Percentiles rank a stretch among this genome's conserved stretches.
phyloP scores from a whole-genome alignment of 2,329 filamentous ascomycete genomes.

The Colletotrichum sojae region DNA sequence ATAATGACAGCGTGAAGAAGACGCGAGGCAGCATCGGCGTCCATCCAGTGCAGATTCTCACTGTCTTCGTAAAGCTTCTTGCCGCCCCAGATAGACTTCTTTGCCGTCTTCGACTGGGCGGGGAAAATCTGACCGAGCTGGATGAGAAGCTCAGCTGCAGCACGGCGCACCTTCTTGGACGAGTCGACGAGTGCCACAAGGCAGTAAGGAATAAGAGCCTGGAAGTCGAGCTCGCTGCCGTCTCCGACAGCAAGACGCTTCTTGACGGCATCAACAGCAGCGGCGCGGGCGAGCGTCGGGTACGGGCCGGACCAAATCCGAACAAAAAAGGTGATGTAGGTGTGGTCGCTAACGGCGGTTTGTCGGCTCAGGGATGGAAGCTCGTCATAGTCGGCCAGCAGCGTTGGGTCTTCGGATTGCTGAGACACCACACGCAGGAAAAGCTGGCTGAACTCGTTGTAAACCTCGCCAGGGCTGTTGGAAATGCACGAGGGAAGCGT shows the following conservation, averaged over 20 bases:
- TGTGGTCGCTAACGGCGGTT: constrained; percentile 70
- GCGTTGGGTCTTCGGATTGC: constrained; percentile 53
- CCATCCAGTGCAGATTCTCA: constrained; percentile 70
- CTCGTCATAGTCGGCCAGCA: constrained; percentile 67
- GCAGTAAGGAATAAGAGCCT: constrained; percentile 86
- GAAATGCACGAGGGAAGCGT: constrained; percentile 67
- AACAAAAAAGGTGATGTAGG: constrained; percentile 83
- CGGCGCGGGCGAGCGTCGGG: constrained; percentile 76
- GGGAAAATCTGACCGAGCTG: constrained; percentile 67
- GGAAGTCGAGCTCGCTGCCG: constrained; percentile 73
- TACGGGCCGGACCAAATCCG: constrained; percentile 81
- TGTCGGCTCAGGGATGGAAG: constrained; percentile 68
- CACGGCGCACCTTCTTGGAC: constrained; percentile 81
- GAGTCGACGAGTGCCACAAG: constrained; percentile 82
- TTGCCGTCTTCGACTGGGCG: constrained; percentile 55
- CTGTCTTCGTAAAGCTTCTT: constrained; percentile 74
- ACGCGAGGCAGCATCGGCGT: constrained; percentile 69
- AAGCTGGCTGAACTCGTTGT: constrained; percentile 70
- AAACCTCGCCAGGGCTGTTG: constrained; percentile 65
- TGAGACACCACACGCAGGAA: constrained; percentile 69
- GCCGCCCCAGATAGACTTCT: constrained; percentile 70
- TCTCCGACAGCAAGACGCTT: constrained; percentile 67
- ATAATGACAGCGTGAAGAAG: constrained; percentile 78
- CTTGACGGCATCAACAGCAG: constrained; percentile 77
- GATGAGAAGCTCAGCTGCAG: constrained; percentile 77